Evolutionary conservation across 805 yeast genomes (phyloP).

Genomic region (Wickerhamiella lipophila): DNA sequence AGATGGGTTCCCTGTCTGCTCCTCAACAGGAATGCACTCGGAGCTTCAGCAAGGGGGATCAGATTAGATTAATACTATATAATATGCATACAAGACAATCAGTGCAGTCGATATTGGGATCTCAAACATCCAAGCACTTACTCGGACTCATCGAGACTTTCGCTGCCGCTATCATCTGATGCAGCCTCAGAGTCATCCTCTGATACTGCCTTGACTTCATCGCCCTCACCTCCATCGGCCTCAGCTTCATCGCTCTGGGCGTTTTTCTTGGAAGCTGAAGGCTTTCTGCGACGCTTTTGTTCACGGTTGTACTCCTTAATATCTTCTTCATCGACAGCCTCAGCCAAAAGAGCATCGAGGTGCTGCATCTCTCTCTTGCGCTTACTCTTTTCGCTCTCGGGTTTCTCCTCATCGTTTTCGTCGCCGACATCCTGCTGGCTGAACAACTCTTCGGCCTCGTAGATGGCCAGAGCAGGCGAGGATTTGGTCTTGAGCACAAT

Average conservation of each 20-base stretch:
- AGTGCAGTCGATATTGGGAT: too few species aligned
- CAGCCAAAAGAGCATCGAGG: slow-evolving; percentile 69
- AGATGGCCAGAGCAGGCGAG: slow-evolving; percentile 81
- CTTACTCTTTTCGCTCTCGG: slow-evolving; percentile 23
- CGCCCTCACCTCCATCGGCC: neutral
- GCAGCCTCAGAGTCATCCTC: neutral
- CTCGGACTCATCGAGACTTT: slow-evolving; percentile 8
- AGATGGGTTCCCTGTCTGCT: too few species aligned
- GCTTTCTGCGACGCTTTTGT: slow-evolving; percentile 24
- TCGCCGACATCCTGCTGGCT: slow-evolving; percentile 37
- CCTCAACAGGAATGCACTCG: too few species aligned
- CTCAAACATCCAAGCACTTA: neutral
- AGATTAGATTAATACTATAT: neutral
- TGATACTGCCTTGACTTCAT: neutral
- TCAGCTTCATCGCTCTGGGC: neutral
- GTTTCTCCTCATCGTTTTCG: slow-evolving; percentile 29
- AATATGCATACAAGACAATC: neutral
- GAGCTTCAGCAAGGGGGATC: too few species aligned
- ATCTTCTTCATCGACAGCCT: slow-evolving; percentile 68
- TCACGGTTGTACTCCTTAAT: slow-evolving; percentile 48
- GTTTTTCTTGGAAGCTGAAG: neutral
- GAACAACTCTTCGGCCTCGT: slow-evolving; percentile 44
- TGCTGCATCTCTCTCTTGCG: slow-evolving; percentile 25
- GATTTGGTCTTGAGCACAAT: slow-evolving; percentile 43
- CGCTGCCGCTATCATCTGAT: neutral